Evolutionary conservation across 257 asterid species (phyloP), one percentile per base, ranked within the genome.

Genomic region (Solanum tarapatanum): DNA sequence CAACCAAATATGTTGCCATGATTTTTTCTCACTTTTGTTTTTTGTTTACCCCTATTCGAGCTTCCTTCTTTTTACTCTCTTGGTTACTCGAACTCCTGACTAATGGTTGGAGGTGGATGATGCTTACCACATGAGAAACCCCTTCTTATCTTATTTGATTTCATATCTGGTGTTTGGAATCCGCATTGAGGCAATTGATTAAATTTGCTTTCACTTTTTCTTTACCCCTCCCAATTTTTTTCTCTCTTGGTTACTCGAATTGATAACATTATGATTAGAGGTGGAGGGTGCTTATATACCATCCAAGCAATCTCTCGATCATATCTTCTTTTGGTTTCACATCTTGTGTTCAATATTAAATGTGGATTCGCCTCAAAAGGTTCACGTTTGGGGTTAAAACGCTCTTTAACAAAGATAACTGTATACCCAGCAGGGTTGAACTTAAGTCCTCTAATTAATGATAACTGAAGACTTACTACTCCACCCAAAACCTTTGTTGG

Each of bases 341-440:
- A 60, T 60, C 2, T 60, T 8, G 14, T 26, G 10, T 68, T 68
- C 4, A 26, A 1, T 68, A 68, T 26, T 12, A 66, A 66, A 12
- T 66, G 14, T 24, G 7, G 1, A 26, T 66, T 66, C 0, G 8
- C 21, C 4, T 14, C 2, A 5, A 5, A 26, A 68, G 14, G 19
- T 26, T 1, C 21, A 10, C 1, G 7, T 4, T 64, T 5, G 7
- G 4, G 19, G 4, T 66, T 24, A 11, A 66, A 11, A 1, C 8
- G 2, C 19, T 24, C 2, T 8, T 0, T 72, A 16, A 16, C 12
- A 16, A 3, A 70, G 11, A 6, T 2, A 24, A 68, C 0, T 68
- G 4, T 12, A 2, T 68, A 28, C 0, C 21, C 21, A 26, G 0
- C 5, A n/a, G 1, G 16, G 6, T 2, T n/a, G 7, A 62, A 4